A percentile compares a stretch with the other conserved stretches of the same genome.
phyloP scores from a whole-genome alignment of 495 filamentous ascomycete genomes.

The Penicillium manginii region DNA sequence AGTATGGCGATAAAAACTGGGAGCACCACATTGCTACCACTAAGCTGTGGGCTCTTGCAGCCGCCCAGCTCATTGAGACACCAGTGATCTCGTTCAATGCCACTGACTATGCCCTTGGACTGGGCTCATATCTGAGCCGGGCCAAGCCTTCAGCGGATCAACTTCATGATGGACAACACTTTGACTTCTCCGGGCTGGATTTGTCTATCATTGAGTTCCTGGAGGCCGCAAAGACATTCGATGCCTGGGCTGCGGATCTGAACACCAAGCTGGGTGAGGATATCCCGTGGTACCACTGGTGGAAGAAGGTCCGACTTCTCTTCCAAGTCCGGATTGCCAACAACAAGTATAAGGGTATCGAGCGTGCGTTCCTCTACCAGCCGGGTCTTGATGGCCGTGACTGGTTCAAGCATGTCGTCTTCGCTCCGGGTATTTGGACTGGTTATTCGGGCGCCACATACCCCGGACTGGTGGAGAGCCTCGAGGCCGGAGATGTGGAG shows the following conservation, averaged over 20 bases:
- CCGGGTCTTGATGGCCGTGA: constrained; percentile 59
- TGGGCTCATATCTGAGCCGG: constrained; percentile 55
- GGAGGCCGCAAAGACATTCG: constrained; percentile 51
- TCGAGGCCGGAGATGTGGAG: constrained; percentile 55
- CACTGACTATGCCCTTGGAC: constrained; percentile 48
- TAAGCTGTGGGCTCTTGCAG: constrained; percentile 57
- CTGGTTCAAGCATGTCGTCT: constrained; percentile 74
- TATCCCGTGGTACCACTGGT: constrained; percentile 80
- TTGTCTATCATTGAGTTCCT: constrained; percentile 52
- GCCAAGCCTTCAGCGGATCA: constrained; percentile 50
- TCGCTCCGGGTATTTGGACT: constrained; percentile 81
- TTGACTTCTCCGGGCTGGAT: constrained; percentile 53
- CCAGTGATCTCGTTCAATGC: constrained; percentile 53
- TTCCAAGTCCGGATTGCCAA: constrained; percentile 57
- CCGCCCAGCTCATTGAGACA: constrained; percentile 50
- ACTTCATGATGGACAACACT: constrained; percentile 26
- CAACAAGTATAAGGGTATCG: constrained; percentile 63
- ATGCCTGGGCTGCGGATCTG: constrained; percentile 57
- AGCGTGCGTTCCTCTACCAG: constrained; percentile 62
- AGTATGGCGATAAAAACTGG: constrained; percentile 65
- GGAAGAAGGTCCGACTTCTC: constrained; percentile 65
- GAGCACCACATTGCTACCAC: constrained; percentile 64
- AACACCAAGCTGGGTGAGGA: constrained; percentile 51
- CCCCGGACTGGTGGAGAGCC: constrained; percentile 63
- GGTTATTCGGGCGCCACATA: constrained; percentile 81